These are phyloP conservation scores for Suhomyces pyralidae DNA, from an alignment of 805 yeast genomes.

Conservation along the genomic window DNA sequence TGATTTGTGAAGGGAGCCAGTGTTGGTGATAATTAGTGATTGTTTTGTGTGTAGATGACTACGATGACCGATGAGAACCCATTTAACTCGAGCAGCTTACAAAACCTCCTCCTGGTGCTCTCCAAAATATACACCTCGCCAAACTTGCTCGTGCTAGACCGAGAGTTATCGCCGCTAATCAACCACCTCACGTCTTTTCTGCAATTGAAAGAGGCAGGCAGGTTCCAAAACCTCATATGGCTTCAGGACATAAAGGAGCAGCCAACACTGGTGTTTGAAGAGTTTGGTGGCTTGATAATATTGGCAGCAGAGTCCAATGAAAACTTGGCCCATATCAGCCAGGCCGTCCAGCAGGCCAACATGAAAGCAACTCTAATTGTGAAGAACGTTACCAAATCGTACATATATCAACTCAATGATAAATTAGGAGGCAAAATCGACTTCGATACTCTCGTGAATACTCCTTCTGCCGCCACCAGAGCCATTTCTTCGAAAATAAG, in stretches of 20 bases:
- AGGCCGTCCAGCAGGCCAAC: constrained; percentile 7
- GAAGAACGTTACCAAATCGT: constrained; percentile 34
- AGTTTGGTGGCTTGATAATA: constrained; percentile 18
- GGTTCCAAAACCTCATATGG: constrained; percentile 31
- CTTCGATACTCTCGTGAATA: constrained; percentile 1
- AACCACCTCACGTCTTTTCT: constrained; percentile 57
- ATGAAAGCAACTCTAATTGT: constrained; percentile 27
- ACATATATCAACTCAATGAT: constrained; percentile 30
- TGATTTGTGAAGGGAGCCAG: too few species aligned
- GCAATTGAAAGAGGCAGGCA: constrained; percentile 45
- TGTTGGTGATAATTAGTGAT: too few species aligned
- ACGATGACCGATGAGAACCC: too few species aligned
- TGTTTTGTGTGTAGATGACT: too few species aligned
- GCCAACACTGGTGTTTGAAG: constrained; percentile 9
- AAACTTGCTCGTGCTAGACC: constrained; percentile 40
- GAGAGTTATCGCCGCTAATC: constrained; percentile 44
- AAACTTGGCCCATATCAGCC: constrained; percentile 15
- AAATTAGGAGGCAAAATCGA: constrained; percentile 10
- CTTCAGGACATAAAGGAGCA: constrained; percentile 7
- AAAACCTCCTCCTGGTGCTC: constrained; percentile 20
- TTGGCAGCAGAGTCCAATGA: constrained; percentile 12
- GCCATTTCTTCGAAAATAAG: constrained; percentile 39
- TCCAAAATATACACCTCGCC: constrained; percentile 22
- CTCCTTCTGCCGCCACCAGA: background rate
- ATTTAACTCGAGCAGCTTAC: constrained; percentile 18